Evolutionary conservation across 805 yeast genomes (phyloP).

Genomic region (Nakazawaea sp.): DNA sequence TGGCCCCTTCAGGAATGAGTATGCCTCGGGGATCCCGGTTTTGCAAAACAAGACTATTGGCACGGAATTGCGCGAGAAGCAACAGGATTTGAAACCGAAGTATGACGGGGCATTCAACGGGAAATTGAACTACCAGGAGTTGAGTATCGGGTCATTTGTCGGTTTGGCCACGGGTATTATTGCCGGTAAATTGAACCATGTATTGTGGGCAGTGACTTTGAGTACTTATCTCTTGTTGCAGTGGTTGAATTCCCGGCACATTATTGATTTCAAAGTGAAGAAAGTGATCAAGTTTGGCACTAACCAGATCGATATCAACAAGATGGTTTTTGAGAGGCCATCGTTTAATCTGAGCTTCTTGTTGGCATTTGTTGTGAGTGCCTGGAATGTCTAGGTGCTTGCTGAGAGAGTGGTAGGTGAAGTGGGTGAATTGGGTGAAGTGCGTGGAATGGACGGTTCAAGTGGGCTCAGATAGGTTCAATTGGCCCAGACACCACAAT

Average conservation of each 20-base stretch:
- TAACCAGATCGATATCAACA: conserved; percentile 36
- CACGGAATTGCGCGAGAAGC: conserved; percentile 13
- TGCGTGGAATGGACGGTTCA: too few species aligned
- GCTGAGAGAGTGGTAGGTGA: too few species aligned
- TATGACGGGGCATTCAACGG: conserved; percentile 35
- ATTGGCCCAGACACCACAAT: too few species aligned
- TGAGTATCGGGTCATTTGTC: conserved; percentile 56
- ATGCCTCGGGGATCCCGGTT: background rate
- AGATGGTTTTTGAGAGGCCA: conserved; percentile 50
- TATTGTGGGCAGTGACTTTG: conserved; percentile 44
- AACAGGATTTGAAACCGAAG: conserved; percentile 18
- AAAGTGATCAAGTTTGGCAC: conserved; percentile 28
- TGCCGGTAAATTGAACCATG: conserved; percentile 52
- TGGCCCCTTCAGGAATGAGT: conserved; percentile 4
- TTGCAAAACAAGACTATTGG: background rate
- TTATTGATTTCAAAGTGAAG: conserved; percentile 37
- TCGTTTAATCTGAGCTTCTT: conserved; percentile 55
- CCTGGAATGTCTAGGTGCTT: conserved; percentile 37
- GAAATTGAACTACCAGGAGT: conserved; percentile 50
- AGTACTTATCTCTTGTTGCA: conserved; percentile 37
- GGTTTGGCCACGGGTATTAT: conserved; percentile 55
- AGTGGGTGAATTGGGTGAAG: too few species aligned
- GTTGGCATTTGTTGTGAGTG: conserved; percentile 50
- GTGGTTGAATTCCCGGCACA: conserved; percentile 49
- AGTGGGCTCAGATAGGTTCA: too few species aligned